Percentiles rank a stretch among this genome's conserved stretches.
Conservation (phyloP, 768 basidiomycete species). For the Trametes cubensis region DNA sequence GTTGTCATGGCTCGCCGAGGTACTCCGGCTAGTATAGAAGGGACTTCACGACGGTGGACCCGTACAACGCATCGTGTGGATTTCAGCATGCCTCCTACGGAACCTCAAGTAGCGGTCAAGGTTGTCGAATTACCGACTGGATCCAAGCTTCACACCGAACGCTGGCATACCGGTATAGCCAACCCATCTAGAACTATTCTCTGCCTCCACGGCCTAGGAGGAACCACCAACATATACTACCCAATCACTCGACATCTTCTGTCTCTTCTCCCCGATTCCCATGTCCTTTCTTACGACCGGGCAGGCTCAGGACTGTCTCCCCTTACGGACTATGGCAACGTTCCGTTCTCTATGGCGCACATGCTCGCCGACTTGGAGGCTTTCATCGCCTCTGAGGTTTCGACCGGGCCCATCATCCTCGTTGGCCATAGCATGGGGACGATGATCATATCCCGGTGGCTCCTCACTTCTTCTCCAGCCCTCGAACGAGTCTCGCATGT, state of each 20-base stretch:
- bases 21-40: too few relatives aligned
- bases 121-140: background rate
- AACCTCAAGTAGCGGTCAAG: background rate
- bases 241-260: conserved; percentile 9
- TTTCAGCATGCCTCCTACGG: background rate
- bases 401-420: conserved; percentile 5
- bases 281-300: conserved; percentile 1
- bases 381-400: background rate
- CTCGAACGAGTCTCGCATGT: conserved; percentile 4
- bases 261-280: background rate
- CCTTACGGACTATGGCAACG: background rate
- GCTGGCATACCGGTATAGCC: background rate
- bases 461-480: background rate
- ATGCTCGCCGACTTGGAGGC: conserved; percentile 10
- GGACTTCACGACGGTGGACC: too few relatives aligned
- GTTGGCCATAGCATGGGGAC: conserved; percentile 11
- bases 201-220: background rate
- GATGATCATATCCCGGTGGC: conserved; percentile 3
- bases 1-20: too few relatives aligned
- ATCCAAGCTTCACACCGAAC: conserved; percentile 5
- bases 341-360: background rate
- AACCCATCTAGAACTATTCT: background rate
- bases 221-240: background rate
- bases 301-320: background rate
- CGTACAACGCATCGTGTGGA: too few relatives aligned